These are phyloP conservation scores for Pichiaceae sp. DNA, from an alignment of 1,139 yeast species.

Conservation along the genomic window DNA sequence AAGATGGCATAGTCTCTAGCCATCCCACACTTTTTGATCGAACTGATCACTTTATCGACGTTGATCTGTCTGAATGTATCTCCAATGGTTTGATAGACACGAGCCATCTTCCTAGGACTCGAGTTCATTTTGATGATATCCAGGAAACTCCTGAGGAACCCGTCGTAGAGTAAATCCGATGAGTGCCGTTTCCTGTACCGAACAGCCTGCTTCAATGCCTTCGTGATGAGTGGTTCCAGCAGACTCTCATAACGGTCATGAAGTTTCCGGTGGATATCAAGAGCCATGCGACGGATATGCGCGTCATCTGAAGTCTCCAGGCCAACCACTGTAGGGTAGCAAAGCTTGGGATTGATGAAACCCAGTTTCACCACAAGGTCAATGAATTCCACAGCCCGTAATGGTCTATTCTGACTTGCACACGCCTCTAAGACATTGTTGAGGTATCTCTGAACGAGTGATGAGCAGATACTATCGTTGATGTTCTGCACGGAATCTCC, in stretches of 20 bases:
- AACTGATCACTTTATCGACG: constrained; percentile 32
- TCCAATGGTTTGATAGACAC: constrained; percentile 30
- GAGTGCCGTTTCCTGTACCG: constrained; percentile 29
- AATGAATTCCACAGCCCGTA: constrained; percentile 44
- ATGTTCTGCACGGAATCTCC: constrained; percentile 39
- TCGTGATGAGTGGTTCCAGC: constrained; percentile 54
- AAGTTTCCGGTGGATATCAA: constrained; percentile 43
- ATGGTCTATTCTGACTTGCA: constrained; percentile 28
- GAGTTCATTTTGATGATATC: constrained; percentile 32
- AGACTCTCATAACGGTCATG: constrained; percentile 64
- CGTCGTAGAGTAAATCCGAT: constrained; percentile 12
- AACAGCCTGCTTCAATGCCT: constrained; percentile 54
- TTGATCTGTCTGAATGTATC: constrained; percentile 30
- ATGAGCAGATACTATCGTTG: constrained; percentile 66
- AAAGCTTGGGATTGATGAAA: constrained; percentile 62
- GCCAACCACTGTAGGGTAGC: constrained; percentile 65
- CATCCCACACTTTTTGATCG: constrained; percentile 34
- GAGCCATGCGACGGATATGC: constrained; percentile 39
- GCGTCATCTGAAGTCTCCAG: constrained; percentile 46
- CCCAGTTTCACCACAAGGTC: constrained; percentile 54
- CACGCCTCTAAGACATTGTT: constrained; percentile 40
- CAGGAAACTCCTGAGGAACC: constrained; percentile 30
- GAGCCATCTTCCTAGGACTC: constrained; percentile 38
- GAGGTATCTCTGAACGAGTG: constrained; percentile 59
- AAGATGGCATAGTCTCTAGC: constrained; percentile 27